Evolutionary conservation across 495 filamentous ascomycete species (phyloP), one percentile per base, ranked within the genome.

Genomic region (Glonium stellatum): DNA sequence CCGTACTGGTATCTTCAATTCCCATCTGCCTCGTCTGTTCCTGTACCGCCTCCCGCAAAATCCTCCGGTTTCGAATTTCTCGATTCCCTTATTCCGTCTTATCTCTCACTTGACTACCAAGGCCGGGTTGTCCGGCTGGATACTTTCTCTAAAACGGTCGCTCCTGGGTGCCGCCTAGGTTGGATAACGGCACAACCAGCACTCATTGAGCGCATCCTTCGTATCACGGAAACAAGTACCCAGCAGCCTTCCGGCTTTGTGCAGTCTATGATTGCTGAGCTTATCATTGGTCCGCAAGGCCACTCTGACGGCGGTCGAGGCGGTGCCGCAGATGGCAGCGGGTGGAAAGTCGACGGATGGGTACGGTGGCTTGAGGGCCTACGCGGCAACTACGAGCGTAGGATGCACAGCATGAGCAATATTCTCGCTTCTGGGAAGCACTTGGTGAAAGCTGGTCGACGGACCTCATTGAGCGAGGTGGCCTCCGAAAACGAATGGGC

Each of bases 1-100:
- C 92, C 92, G 1, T 97, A 97, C 74, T 97, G 90, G 89, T 92
- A 93, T 68, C 80, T 97, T 12, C 92, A 96, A 67, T 96, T 82
- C 64, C 89, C 89, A 1, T 88, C 21, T 49, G 58, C 48, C 42
- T 59, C 57, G 54, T 55, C 41, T 53, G 71, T 51, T 61, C 51
- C 59, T 61, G 56, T 35, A 47, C 55, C 52, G 55, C 67, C 46
- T 61, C 60, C 46, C 57, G 55, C 62, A 36, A 82, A 78, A 56
- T 86, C 86, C 13, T 87, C 85, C 1, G 88, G 88, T 27, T 89
- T 84, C 69, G 68, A 77, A 0, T 96, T 92, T 74, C 76, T 96
- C 57, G 89, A 95, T 73, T 87, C 85, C 0, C 80, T 97, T n/a
- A 81, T 85, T 2, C 92, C 90, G 0, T 90, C 82, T 2, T 89